Base-by-base conservation (phyloP, 2,329 filamentous ascomycete genomes). In the Fusarium armeniacum region DNA sequence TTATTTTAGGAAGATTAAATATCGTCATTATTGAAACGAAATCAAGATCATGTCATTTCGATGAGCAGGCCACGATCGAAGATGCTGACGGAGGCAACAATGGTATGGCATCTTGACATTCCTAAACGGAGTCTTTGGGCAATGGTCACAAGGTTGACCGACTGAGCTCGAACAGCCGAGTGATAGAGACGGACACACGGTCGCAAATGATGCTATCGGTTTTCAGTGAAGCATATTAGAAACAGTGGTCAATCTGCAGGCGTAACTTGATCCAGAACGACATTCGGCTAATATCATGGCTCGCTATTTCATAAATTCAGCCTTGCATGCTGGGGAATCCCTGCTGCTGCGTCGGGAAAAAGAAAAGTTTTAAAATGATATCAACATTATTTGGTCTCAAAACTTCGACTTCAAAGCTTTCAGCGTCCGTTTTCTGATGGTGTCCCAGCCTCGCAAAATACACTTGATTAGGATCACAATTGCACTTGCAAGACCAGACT, bases 401-500 rank as follows among this genome's bases (percentile, higher is more conserved):
- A 40, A 40, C 45, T 32, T 60, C 64, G 61, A 46, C 58, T 67
- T 65, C 53, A 60, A 57, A 41, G 40, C 32, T 43, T 36, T 46
- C 28, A 43, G 46, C 54, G 50, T 67, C 33, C 18, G 7, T 35
- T 28, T 28, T 50, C 38, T 59, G 52, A 52, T 46, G 36, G 57
- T 57, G 57, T 51, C 52, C 50, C 55, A 65, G 46, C 45, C 60
- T 75, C 73, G 73, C 73, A 75, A 75, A 68, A 62, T 22, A 51
- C 50, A 51, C 73, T 75, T 57, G 52, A 74, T 74, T 35, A 38
- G 69, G 54, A 61, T 45, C 50, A 40, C 40, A 69, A 73, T 71
- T 54, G 71, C 63, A 73, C 73, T 70, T 73, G 73, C 73, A 68
- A 71, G 58, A 75, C 65, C 45, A 63, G 51, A 41, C 69, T 68